These are phyloP conservation scores for Penicillium cinerascens DNA, from an alignment of 495 filamentous ascomycete species.

Conservation along the genomic window DNA sequence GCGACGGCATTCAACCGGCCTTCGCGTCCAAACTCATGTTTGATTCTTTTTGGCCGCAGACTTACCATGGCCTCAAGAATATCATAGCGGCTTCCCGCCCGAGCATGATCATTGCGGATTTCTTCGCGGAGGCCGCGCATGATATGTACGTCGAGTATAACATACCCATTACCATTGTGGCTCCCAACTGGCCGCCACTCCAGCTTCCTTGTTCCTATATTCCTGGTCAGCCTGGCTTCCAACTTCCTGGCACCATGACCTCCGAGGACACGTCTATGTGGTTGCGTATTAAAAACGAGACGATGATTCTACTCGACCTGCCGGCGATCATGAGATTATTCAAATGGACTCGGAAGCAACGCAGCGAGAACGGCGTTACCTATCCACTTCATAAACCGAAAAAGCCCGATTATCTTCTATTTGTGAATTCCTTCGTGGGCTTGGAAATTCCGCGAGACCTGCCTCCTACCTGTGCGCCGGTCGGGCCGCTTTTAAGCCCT, in stretches of 20 bases:
- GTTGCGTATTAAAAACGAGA: conserved; percentile 28
- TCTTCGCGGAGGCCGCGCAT: conserved; percentile 35
- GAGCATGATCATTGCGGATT: conserved; percentile 36
- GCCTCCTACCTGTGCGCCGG: conserved; percentile 28
- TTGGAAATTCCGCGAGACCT: conserved; percentile 38
- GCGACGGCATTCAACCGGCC: conserved; percentile 16
- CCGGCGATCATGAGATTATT: conserved; percentile 22
- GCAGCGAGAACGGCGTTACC: conserved; percentile 16
- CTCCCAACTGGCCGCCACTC: conserved; percentile 36
- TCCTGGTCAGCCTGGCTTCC: conserved; percentile 37
- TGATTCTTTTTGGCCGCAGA: too few species aligned
- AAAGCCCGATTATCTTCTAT: conserved; percentile 38
- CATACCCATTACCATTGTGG: conserved; percentile 33
- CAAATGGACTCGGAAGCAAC: conserved; percentile 11
- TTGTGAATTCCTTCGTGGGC: conserved; percentile 42
- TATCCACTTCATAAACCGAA: conserved; percentile 14
- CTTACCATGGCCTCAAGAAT: background rate
- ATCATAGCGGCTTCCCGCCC: conserved; percentile 18
- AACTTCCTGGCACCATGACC: conserved; percentile 29
- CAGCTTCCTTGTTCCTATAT: conserved; percentile 34
- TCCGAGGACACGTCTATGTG: conserved; percentile 34
- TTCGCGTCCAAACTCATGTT: background rate
- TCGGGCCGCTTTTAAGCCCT: conserved; percentile 35
- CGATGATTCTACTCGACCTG: conserved; percentile 18
- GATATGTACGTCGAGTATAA: conserved; percentile 31